Percentiles rank a stretch among this genome's conserved stretches.
These are phyloP conservation scores for Acacia melanoxylon DNA, from an alignment of 306 rosid genomes.

Conservation along the genomic window DNA sequence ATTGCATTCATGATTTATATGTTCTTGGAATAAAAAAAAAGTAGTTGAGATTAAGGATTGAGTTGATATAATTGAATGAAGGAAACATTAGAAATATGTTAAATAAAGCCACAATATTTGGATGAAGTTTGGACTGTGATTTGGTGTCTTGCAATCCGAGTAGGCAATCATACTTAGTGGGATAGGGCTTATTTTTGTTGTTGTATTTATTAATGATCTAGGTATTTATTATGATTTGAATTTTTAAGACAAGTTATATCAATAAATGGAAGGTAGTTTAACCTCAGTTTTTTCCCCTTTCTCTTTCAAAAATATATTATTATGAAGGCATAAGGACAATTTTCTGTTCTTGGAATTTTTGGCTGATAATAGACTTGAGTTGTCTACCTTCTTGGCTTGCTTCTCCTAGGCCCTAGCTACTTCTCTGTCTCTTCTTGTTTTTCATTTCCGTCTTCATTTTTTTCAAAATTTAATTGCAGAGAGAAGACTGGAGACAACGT, in stretches of 20 bases:
- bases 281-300: neutral
- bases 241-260: neutral
- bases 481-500: conserved; percentile 98
- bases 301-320: neutral
- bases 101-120: conserved; percentile 5
- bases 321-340: neutral
- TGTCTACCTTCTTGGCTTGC: conserved; percentile 13
- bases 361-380: conserved; percentile 2
- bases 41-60: conserved; percentile 6
- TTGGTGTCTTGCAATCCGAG: neutral
- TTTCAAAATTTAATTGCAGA: conserved; percentile 49
- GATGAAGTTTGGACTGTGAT: neutral
- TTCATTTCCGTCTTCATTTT: neutral
- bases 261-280: neutral
- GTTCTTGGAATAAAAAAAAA: conserved; percentile 1
- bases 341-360: conserved; percentile 18
- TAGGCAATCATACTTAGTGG: neutral
- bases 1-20: neutral
- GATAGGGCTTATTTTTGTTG: neutral
- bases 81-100: neutral
- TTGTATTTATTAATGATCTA: neutral
- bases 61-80: conserved; percentile 6
- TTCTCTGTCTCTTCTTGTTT: neutral
- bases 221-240: neutral
- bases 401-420: neutral